Percentiles rank a stretch among this genome's conserved stretches.
phyloP scores from a whole-genome alignment of 768 basidiomycete species.

The Brasilioporus rufonigricans region DNA sequence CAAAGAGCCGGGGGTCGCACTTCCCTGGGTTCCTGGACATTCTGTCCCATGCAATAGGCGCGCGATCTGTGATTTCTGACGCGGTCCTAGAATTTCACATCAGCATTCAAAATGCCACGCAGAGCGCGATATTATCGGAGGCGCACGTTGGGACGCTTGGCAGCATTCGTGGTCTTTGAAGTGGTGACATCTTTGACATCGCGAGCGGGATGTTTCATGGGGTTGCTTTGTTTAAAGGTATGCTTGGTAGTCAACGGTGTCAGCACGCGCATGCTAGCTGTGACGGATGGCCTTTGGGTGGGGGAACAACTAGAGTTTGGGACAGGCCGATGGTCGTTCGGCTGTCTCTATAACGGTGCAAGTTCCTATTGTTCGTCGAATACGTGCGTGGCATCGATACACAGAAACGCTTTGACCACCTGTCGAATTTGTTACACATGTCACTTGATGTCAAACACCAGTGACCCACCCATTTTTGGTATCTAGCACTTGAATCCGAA shows the following conservation, averaged over 20 bases:
- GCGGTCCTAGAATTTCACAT: constrained; percentile 16
- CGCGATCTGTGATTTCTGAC: constrained; percentile 8
- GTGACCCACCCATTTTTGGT: neutral
- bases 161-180: constrained; percentile 6
- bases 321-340: neutral
- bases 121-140: neutral
- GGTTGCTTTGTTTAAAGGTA: neutral
- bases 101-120: neutral
- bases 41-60: constrained; percentile 10
- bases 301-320: neutral
- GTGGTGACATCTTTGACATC: neutral
- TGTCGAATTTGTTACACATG: neutral
- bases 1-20: constrained; percentile 37
- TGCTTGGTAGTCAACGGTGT: constrained; percentile 9
- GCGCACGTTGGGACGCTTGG: constrained; percentile 12
- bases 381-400: neutral
- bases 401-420: constrained; percentile 5
- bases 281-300: neutral
- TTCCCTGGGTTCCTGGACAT: constrained; percentile 27
- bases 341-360: neutral
- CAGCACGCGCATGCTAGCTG: constrained; percentile 15
- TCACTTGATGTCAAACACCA: neutral
- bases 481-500: neutral
- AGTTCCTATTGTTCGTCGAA: constrained; percentile 22
- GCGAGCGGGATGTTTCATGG: constrained; percentile 16